A percentile compares a stretch with the other conserved stretches of the same genome.
Evolutionary conservation across 192 early-diverging fungal genomes (phyloP).

Genomic region (Linnemannia zychae): DNA sequence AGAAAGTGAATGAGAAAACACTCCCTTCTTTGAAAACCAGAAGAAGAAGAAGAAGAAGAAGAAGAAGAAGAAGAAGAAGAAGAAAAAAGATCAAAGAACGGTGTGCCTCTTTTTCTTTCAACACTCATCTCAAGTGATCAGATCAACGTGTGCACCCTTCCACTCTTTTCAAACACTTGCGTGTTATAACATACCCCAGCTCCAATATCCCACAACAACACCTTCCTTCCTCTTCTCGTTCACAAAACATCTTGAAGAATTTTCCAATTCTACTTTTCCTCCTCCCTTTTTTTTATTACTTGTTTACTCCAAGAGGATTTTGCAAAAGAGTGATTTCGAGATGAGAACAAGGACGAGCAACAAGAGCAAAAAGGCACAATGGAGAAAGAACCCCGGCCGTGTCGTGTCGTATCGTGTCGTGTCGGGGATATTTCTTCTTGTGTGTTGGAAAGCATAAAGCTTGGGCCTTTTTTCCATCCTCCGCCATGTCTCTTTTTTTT

Average conservation of each 20-base stretch:
- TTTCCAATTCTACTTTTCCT: constrained; percentile 7
- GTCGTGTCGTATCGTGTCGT: constrained; percentile 9
- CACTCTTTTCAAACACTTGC: not conserved
- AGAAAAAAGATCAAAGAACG: not conserved
- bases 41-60: too few species aligned
- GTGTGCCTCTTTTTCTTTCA: not conserved
- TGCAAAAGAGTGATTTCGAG: not conserved
- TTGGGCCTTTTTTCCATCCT: constrained; percentile 9
- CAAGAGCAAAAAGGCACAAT: not conserved
- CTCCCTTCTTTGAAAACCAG: too few species aligned
- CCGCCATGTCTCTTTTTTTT: not conserved
- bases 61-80: not conserved
- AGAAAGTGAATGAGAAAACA: too few species aligned
- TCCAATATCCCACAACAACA: not conserved
- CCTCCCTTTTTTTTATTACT: not conserved
- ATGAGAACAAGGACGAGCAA: not conserved
- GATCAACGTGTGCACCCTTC: not conserved
- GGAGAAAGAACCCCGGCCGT: too few species aligned
- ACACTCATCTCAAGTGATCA: not conserved
- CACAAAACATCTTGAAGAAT: not conserved
- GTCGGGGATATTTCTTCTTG: not conserved
- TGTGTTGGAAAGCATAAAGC: constrained; percentile 6
- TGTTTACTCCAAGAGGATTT: not conserved
- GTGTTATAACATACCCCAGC: not conserved
- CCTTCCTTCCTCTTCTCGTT: not conserved